These are phyloP conservation scores for Mallotus nudiflorus DNA, from an alignment of 345 rosid genomes.

Conservation along the genomic window DNA sequence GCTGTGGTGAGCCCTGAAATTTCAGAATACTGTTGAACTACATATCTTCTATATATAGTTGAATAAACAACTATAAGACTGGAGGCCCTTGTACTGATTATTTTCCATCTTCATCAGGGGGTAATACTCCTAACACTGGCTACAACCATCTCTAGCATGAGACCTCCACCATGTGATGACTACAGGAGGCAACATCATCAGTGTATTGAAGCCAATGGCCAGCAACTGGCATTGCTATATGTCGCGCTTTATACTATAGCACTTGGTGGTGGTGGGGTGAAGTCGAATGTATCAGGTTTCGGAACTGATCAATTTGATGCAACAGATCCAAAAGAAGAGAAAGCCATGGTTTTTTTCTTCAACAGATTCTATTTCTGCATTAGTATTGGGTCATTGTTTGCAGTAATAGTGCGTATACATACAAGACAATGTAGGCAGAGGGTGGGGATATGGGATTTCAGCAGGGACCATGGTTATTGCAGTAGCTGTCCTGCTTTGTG, in stretches of 20 bases:
- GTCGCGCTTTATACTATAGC: constrained; percentile 80
- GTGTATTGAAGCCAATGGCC: constrained; percentile 70
- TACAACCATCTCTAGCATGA: constrained; percentile 70
- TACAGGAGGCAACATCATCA: constrained; percentile 51
- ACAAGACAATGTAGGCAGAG: constrained; percentile 91
- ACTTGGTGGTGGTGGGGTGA: constrained; percentile 86
- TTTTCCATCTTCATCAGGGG: constrained; percentile 42
- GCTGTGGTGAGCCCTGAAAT: constrained; percentile 50
- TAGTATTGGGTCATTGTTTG: constrained; percentile 79
- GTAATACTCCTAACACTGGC: constrained; percentile 60
- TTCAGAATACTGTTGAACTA: background rate
- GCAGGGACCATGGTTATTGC: constrained; percentile 81
- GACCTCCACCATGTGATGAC: constrained; percentile 71
- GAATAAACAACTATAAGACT: too few species aligned
- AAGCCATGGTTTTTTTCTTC: constrained; percentile 43
- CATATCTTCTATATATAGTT: too few species aligned
- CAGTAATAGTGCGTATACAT: constrained; percentile 72
- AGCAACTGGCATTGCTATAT: constrained; percentile 66
- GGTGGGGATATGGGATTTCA: constrained; percentile 89
- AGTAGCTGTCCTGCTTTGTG: constrained; percentile 52
- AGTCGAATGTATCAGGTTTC: constrained; percentile 88
- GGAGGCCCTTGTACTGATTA: too few species aligned
- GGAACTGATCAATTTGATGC: constrained; percentile 89
- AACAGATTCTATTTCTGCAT: constrained; percentile 42
- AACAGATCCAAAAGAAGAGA: constrained; percentile 76